Evolutionary conservation across 78 protist species (phyloP), one percentile per base, ranked within the genome.

Genomic region (Bigelowiella natans): DNA sequence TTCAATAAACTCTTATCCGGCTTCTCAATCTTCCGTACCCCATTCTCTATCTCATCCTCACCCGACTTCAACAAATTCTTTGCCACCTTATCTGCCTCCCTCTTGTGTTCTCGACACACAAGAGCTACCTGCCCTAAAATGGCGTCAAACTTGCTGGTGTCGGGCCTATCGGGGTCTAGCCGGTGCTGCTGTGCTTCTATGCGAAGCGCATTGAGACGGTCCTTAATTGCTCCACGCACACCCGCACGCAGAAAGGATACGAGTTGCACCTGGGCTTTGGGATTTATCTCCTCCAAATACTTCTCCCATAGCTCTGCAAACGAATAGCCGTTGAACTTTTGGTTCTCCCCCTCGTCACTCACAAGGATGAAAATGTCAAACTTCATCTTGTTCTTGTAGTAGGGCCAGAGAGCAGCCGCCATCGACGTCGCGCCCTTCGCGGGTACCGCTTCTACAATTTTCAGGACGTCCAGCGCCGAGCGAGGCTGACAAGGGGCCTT

Each of bases 311-410:
- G 11, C 30, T 85, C 87, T 37, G 36, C 51, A 11, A 85, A 85
- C 87, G 11, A 28, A 85, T 85, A 37, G 18, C 87, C 87, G 30
- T 85, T 85, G 87, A 11, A 7, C 30, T 7, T 7, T 28, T 28
- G 38, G 38, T 85, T 85, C 18, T 85, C 87, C 7, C 87, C 87
- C 38, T 85, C 87, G 87, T 85, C 87, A 11, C 37, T 28, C 51
- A 85, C 87, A 7, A 85, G 38, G 87, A 85, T 85, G 87, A 85
- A 85, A 11, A 85, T 29, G 87, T 85, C 87, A 11, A 85, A 29
- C 11, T 11, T 7, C 37, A 37, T 18, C 38, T 85, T 85, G 37
- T 7, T 85, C 38, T 85, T 18, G 87, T 85, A 85, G 87, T 28
- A 85, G 7, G 36, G 36, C 36, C 7, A 37, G 38, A 85, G 18